A percentile compares a stretch with the other conserved stretches of the same genome.
Conservation (phyloP, 805 yeast genomes). For the Candida morakotiae region DNA sequence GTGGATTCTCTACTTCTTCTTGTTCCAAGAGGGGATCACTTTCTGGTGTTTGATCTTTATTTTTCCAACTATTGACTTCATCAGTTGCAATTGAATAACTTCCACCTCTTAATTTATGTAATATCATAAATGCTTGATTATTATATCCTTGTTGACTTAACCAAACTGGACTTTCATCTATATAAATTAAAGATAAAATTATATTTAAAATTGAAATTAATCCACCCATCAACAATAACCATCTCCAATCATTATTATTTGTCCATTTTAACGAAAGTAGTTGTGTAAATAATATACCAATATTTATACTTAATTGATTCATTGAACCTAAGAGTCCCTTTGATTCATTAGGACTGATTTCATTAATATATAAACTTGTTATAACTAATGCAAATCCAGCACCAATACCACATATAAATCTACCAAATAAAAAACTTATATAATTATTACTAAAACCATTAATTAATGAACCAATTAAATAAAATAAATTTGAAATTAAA, state of each 20-base stretch:
- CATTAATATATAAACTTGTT: constrained; percentile 78
- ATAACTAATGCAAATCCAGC: constrained; percentile 88
- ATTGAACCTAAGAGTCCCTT: constrained; percentile 83
- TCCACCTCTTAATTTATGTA: constrained; percentile 38
- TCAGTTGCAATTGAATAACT: constrained; percentile 27
- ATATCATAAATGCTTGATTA: constrained; percentile 35
- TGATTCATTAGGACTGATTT: constrained; percentile 63
- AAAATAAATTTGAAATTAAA: constrained; percentile 47
- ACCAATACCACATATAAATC: constrained; percentile 77
- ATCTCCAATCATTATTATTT: constrained; percentile 67
- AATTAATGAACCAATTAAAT: constrained; percentile 57
- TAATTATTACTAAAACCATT: constrained; percentile 50
- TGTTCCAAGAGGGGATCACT: constrained; percentile 10
- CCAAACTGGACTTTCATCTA: constrained; percentile 87
- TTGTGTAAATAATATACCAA: constrained; percentile 84
- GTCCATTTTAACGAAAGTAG: constrained; percentile 67
- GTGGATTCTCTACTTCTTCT: background rate
- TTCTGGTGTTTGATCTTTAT: constrained; percentile 5
- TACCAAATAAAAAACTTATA: constrained; percentile 50
- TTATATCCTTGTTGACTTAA: constrained; percentile 46
- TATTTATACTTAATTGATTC: constrained; percentile 82
- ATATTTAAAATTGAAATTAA: constrained; percentile 50
- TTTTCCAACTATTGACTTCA: constrained; percentile 36
- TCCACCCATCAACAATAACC: constrained; percentile 59
- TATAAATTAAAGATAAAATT: constrained; percentile 29